These are phyloP conservation scores for Artomyces pyxidatus DNA, from an alignment of 768 basidiomycete species.

Conservation along the genomic window DNA sequence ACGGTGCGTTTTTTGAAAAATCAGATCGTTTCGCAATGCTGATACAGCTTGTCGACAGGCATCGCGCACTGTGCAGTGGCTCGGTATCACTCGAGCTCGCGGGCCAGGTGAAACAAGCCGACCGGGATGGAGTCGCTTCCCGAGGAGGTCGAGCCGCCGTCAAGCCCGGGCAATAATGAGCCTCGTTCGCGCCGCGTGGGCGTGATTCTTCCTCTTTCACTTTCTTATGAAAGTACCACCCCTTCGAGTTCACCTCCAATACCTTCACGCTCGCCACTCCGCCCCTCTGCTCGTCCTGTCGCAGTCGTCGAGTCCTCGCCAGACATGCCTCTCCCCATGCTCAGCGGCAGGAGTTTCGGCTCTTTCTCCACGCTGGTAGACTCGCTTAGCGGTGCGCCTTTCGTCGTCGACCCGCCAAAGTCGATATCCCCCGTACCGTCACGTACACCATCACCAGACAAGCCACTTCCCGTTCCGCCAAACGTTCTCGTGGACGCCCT, in stretches of 20 bases:
- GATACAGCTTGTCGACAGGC: too few relatives aligned
- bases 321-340: constrained; percentile 18
- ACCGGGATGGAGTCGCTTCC: background rate
- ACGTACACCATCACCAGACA: constrained; percentile 23
- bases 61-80: too few relatives aligned
- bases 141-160: constrained; percentile 1
- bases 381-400: background rate
- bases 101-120: too few relatives aligned
- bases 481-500: constrained; percentile 15
- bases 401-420: constrained; percentile 9
- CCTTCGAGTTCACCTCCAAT: constrained; percentile 19
- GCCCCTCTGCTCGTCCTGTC: constrained; percentile 8
- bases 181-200: constrained; percentile 30
- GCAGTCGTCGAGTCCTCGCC: constrained; percentile 5
- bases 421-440: constrained; percentile 2
- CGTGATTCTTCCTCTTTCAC: constrained; percentile 13
- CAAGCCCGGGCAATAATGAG: constrained; percentile 13
- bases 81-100: too few relatives aligned
- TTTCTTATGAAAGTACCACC: constrained; percentile 14
- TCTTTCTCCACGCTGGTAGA: constrained; percentile 19
- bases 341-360: constrained; percentile 21
- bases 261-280: constrained; percentile 23
- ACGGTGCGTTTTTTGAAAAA: too few relatives aligned
- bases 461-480: constrained; percentile 26
- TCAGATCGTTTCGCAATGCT: too few relatives aligned